phyloP scores from a whole-genome alignment of 441 rosid genomes.

The Viola pubescens region DNA sequence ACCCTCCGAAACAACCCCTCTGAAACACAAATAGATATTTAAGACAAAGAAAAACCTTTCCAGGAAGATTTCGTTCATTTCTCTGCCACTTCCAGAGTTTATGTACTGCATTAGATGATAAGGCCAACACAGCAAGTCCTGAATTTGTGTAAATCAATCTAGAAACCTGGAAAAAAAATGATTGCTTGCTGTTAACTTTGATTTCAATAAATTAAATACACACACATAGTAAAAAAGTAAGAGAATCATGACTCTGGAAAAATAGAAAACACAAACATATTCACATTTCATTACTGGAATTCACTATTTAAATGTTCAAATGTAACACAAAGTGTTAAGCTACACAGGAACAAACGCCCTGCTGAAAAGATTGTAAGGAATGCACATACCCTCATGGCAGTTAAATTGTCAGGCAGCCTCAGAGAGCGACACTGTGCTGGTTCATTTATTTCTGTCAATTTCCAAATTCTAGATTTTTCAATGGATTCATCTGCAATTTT shows the following conservation, averaged over 20 bases:
- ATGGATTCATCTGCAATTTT: slow-evolving; percentile 53
- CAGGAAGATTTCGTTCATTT: slow-evolving; percentile 41
- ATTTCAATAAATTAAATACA: background rate
- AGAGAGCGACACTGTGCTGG: slow-evolving; percentile 68
- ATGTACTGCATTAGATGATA: slow-evolving; percentile 78
- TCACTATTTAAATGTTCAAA: background rate
- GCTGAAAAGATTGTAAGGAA: slow-evolving; percentile 5
- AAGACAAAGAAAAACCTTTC: slow-evolving; percentile 35
- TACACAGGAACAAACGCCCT: slow-evolving; percentile 3
- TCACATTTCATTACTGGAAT: too few species aligned
- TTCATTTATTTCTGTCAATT: slow-evolving; percentile 71
- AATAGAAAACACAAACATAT: too few species aligned
- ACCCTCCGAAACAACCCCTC: background rate
- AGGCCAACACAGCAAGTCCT: slow-evolving; percentile 58
- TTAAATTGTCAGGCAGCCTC: slow-evolving; percentile 59
- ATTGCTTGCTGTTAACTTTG: background rate
- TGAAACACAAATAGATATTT: background rate
- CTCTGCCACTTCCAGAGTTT: slow-evolving; percentile 87
- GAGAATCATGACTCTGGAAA: too few species aligned
- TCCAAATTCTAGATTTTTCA: slow-evolving; percentile 75
- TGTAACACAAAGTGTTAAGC: background rate
- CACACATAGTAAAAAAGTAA: too few species aligned
- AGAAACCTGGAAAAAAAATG: slow-evolving; percentile 38
- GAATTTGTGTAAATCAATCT: slow-evolving; percentile 74
- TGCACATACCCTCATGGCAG: slow-evolving; percentile 54